Evolutionary conservation across 768 basidiomycete genomes (phyloP), one percentile per base, ranked within the genome.

Genomic region (Coprinopsis marcescibilis): DNA sequence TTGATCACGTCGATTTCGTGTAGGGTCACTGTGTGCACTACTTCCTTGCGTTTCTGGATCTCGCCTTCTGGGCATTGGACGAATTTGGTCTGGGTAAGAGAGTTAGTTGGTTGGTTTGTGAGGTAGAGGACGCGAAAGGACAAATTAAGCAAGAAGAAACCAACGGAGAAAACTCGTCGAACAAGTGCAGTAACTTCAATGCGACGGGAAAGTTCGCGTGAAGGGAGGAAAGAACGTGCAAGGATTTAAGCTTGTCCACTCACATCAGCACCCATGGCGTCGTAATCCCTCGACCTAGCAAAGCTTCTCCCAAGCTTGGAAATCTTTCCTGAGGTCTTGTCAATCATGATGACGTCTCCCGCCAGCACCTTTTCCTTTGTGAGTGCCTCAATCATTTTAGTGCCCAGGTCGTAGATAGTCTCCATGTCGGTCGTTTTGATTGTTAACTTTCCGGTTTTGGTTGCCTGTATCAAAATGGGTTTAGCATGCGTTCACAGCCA

Each of bases 1-100:
- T 98, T 99, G 73, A 98, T 98, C 44, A 98, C 94, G 60, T 99
- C 96, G 57, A 99, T 98, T 69, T 99, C 96, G 66, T 98, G 96
- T 12, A 99, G 72, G 0, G 94, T 93, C 8, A 98, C 94, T 0
- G 94, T 97, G 65, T 99, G 96, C 6, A 93, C 89, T 49, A 97
- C 89, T 67, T 97, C 93, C 72, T 91, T 92, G 53, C 95, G 85
- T 58, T 93, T 94, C 71, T 98, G 96, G 48, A 98, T 83, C 67
- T 99, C 95, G 46, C 96, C 96, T 54, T 95, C 92, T 3, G 96
- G 96, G 61, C 91, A 95, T 72, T 94, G 91, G 10, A 99, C 93
- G 57, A 98, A 98, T 72, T 87, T 94, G 35, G 95, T 97, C 95
- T 97, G 60, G 21, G 38, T 21, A 24, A 23, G 21, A 40, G 17